A percentile compares a stretch with the other conserved stretches of the same genome.
Evolutionary conservation across 1,139 yeast genomes (phyloP).

Genomic region (Lodderomyces pseudojiufengensis): DNA sequence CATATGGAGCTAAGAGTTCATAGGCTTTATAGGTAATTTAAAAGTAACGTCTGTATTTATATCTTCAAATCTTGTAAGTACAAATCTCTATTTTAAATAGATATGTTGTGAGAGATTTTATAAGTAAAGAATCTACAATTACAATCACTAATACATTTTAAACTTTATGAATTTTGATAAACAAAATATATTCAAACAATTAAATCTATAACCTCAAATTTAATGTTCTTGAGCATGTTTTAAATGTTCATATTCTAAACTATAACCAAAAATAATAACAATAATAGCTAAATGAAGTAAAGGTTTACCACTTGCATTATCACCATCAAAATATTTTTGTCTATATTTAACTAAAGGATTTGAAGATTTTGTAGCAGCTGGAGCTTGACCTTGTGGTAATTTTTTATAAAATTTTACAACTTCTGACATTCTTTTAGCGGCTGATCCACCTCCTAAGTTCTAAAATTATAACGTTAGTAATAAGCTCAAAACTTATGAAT

Average conservation of each 20-base stretch:
- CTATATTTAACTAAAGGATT: conserved; percentile 74
- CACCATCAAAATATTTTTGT: conserved; percentile 76
- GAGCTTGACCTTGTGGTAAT: conserved; percentile 90
- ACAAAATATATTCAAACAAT: no score
- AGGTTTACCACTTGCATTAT: conserved; percentile 78
- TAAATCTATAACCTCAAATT: no score
- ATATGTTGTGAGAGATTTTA: no score
- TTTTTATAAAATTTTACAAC: conserved; percentile 95
- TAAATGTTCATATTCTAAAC: conserved; percentile 88
- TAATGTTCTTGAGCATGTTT: conserved; percentile 16
- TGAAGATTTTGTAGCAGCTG: conserved; percentile 60
- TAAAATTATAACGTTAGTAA: conserved; percentile 40
- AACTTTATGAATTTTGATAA: no score
- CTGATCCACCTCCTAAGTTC: conserved; percentile 93
- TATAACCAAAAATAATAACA: conserved; percentile 77
- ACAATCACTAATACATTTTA: background rate
- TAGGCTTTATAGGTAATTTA: background rate
- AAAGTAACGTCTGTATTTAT: background rate
- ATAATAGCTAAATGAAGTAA: conserved; percentile 72
- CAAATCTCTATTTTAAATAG: no score
- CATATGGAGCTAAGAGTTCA: background rate
- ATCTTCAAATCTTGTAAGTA: no score
- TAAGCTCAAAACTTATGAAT: no score
- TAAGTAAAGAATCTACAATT: background rate
- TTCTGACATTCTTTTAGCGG: conserved; percentile 94